A percentile compares a stretch with the other conserved stretches of the same genome.
Evolutionary conservation across 2,329 filamentous ascomycete species (phyloP).

Genomic region (Thermothelomyces thermophilus): DNA sequence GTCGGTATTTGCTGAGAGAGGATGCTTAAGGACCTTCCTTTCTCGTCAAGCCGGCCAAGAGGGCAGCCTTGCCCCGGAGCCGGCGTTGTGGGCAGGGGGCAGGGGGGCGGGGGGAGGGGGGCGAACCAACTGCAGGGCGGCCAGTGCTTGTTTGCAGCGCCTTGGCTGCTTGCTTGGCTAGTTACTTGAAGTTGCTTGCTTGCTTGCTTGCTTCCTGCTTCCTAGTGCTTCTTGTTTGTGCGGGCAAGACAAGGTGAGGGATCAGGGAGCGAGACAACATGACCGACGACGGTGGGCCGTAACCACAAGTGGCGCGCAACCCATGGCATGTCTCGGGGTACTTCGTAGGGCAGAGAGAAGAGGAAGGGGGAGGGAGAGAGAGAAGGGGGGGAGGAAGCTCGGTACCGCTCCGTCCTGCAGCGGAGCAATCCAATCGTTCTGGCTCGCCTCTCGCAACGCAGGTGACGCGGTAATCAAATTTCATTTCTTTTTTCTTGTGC

Average conservation of each 20-base stretch:
- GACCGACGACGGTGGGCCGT: conserved; percentile 4
- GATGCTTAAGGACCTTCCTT: conserved; percentile 21
- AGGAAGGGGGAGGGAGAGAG: too few relatives aligned
- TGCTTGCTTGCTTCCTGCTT: neutral
- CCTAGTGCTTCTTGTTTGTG: neutral
- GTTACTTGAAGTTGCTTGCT: too few relatives aligned
- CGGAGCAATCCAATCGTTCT: neutral
- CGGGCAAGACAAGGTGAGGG: neutral
- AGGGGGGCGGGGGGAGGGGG: too few relatives aligned
- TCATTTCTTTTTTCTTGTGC: too few relatives aligned
- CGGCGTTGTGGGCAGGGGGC: too few relatives aligned
- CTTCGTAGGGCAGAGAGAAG: conserved; percentile 9
- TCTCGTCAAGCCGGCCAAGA: conserved; percentile 19
- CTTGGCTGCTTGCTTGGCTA: too few relatives aligned
- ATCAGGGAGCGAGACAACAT: conserved; percentile 5
- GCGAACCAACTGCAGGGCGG: too few relatives aligned
- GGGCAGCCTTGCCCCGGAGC: conserved; percentile 3
- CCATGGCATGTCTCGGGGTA: conserved; percentile 10
- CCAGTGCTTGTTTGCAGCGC: neutral
- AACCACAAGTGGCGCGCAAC: neutral
- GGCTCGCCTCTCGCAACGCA: neutral
- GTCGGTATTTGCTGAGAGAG: neutral
- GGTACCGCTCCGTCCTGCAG: conserved; percentile 1
- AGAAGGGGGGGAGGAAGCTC: too few relatives aligned
- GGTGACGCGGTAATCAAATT: too few relatives aligned